Percentiles rank a stretch among this genome's conserved stretches.
Conservation (phyloP, 1,139 yeast species). For the Nakaseomyces glabratus region DNA sequence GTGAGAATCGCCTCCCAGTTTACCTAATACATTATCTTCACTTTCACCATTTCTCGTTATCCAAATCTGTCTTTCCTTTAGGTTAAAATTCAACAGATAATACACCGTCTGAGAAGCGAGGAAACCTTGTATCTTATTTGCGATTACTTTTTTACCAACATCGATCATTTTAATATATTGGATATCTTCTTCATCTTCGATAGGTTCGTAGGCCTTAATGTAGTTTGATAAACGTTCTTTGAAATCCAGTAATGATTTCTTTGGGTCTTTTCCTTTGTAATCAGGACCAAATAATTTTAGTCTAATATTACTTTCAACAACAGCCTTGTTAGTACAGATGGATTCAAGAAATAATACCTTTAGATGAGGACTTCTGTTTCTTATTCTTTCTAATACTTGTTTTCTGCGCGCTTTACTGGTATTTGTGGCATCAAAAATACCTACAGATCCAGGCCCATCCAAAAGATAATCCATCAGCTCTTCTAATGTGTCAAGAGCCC, state of each 20-base stretch:
- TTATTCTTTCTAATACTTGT: constrained; percentile 60
- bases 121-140: constrained; percentile 86
- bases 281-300: constrained; percentile 91
- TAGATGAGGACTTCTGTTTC: constrained; percentile 55
- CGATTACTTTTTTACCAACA: constrained; percentile 87
- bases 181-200: constrained; percentile 67
- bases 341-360: constrained; percentile 82
- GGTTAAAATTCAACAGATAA: constrained; percentile 79
- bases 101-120: constrained; percentile 89
- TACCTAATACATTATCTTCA: constrained; percentile 71
- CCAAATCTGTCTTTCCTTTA: constrained; percentile 90
- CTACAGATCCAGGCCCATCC: constrained; percentile 80
- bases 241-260: constrained; percentile 70
- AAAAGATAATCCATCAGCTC: constrained; percentile 73
- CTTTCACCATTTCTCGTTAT: constrained; percentile 93
- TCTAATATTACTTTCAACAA: constrained; percentile 74
- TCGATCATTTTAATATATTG: constrained; percentile 94
- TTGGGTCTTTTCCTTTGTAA: constrained; percentile 77
- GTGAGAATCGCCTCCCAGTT: constrained; percentile 83
- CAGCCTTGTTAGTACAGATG: constrained; percentile 68
- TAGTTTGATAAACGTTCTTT: constrained; percentile 74
- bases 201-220: constrained; percentile 82
- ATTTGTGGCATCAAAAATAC: constrained; percentile 92
- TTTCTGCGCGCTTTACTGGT: constrained; percentile 69
- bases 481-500: constrained; percentile 95